Evolutionary conservation across 2,329 filamentous ascomycete genomes (phyloP), one percentile per base, ranked within the genome.

Genomic region (Fusarium verticillioides): DNA sequence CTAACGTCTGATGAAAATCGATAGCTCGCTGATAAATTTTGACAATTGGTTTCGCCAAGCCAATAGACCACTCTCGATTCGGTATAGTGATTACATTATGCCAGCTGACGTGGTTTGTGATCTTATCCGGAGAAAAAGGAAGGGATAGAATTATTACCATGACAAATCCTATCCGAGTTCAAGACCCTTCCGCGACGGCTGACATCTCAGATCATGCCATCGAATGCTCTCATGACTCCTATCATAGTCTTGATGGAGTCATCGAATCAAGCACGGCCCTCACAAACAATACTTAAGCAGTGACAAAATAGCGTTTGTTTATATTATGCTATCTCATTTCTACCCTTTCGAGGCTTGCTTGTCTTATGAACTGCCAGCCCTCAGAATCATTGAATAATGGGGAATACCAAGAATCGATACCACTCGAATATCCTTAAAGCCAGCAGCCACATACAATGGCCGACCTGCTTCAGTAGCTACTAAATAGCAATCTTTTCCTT

Each of bases 321-420:
- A 5, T 7, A 13, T 39, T 6, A 18, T 37, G 2, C 1, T 2
- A 37, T 37, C 36, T 37, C 16, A 37, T 37, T 0, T 37, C 36
- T 10, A 19, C 3, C 4, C 2, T 37, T 37, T 18, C 10, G 36
- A 18, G 16, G 36, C 4, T 37, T 18, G 1, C 36, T 18, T 37
- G 5, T 21, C 6, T 36, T 3, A 40, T 4, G 19, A 18, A 18
- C 13, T 13, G 5, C 11, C 7, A 11, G 26, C n/a, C 10, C 19
- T 68, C 0, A 54, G 12, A n/a, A 68, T 68, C 65, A 68, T 68
- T 0, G 63, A 68, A 26, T 68, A 68, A 21, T 68, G 65, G n/a
- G 63, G 63, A 21, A 68, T 63, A 2, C 47, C 63, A 2, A 68
- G 15, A 21, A 68, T 63, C 4, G 23, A 43, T 21, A 68, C 16